phyloP scores from a whole-genome alignment of 2,329 filamentous ascomycete species.

The Atkinsonella hypoxylon region DNA sequence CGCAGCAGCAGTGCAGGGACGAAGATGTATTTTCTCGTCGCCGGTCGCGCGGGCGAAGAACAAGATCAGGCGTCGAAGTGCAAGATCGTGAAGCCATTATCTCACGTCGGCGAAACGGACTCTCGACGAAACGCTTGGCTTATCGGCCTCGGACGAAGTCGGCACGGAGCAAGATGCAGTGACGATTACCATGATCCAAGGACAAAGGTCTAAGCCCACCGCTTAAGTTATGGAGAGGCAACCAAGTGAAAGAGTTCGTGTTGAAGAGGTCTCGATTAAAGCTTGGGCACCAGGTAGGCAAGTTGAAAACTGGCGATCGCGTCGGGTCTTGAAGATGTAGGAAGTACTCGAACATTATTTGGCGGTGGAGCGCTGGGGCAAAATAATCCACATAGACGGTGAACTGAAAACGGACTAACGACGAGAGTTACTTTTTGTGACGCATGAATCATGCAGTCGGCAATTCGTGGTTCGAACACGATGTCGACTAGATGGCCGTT shows the following conservation, averaged over 20 bases:
- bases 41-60: slow-evolving; percentile 13
- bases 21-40: slow-evolving; percentile 16
- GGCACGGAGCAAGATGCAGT: neutral
- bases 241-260: too few relatives aligned
- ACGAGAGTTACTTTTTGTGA: neutral
- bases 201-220: neutral
- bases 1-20: slow-evolving; percentile 68
- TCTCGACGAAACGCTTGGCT: neutral
- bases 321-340: neutral
- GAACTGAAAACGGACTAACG: neutral
- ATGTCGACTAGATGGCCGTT: neutral
- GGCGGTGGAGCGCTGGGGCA: too few relatives aligned
- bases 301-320: neutral
- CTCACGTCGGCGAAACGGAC: slow-evolving; percentile 6
- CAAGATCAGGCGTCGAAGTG: slow-evolving; percentile 8
- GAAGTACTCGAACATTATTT: neutral
- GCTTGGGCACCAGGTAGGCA: neutral
- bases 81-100: slow-evolving; percentile 6
- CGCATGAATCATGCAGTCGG: neutral
- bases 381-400: too few relatives aligned
- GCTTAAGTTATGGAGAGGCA: neutral
- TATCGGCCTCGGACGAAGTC: slow-evolving; percentile 2
- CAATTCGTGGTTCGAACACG: neutral
- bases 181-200: slow-evolving; percentile 7
- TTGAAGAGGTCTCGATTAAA: neutral